Percentiles rank a stretch among this genome's conserved stretches.
These are phyloP conservation scores for Laguncularia racemosa DNA, from an alignment of 345 rosid species.

Conservation along the genomic window DNA sequence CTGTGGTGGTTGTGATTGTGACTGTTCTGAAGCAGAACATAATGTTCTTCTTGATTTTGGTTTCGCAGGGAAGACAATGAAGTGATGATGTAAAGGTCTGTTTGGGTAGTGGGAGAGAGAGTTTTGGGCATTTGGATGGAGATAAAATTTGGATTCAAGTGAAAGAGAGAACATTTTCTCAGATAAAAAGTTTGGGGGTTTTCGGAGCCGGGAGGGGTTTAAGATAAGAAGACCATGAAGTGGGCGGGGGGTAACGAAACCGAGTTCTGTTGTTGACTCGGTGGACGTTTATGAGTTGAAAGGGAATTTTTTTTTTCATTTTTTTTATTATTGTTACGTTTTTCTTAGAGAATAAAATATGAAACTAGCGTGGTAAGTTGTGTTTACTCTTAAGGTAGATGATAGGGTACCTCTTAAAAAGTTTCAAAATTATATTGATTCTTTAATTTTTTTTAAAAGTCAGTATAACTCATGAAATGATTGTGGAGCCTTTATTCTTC, in stretches of 20 bases:
- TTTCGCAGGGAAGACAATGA: conserved; percentile 3
- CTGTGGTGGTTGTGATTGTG: conserved; percentile 16
- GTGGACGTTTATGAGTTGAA: conserved; percentile 24
- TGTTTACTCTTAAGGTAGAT: too few species aligned
- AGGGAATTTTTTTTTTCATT: not conserved
- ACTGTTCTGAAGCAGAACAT: conserved; percentile 33
- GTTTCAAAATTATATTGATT: too few species aligned
- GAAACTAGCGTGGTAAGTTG: too few species aligned
- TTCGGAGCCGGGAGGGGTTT: conserved; percentile 13
- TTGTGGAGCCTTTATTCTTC: too few species aligned
- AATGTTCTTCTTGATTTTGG: conserved; percentile 13
- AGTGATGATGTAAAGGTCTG: conserved; percentile 3
- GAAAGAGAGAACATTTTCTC: conserved; percentile 24
- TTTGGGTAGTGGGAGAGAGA: conserved; percentile 12
- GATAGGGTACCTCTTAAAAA: too few species aligned
- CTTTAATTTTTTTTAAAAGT: too few species aligned
- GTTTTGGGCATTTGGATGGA: conserved; percentile 12
- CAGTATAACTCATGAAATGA: too few species aligned
- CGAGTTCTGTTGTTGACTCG: not conserved
- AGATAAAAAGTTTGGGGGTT: not conserved
- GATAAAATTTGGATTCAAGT: conserved; percentile 16
- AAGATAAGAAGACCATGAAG: conserved; percentile 18
- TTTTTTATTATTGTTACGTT: too few species aligned
- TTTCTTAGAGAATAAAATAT: too few species aligned
- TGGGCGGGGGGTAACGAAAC: not conserved